phyloP scores from a whole-genome alignment of 345 rosid species.

The Bruguiera gymnorhiza region DNA sequence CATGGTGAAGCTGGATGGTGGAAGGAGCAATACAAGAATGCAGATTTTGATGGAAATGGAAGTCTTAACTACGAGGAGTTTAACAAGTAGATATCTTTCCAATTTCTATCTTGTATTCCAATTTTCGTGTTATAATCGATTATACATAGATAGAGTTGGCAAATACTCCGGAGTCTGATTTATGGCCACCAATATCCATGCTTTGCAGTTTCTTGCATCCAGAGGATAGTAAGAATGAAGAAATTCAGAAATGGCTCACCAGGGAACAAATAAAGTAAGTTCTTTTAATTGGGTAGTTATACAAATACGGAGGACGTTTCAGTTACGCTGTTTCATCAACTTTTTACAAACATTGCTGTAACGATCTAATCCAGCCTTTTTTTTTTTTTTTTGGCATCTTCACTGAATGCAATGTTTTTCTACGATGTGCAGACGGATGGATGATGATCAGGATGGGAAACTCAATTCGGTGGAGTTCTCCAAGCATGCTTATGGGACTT shows the following conservation, averaged over 20 bases:
- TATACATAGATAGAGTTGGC: background rate
- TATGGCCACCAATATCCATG: background rate
- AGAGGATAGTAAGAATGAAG: conserved; percentile 55
- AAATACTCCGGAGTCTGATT: too few relatives aligned
- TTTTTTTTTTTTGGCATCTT: too few relatives aligned
- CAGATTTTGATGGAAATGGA: conserved; percentile 52
- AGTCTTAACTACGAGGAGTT: conserved; percentile 49
- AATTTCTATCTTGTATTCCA: background rate
- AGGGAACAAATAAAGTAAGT: conserved; percentile 49
- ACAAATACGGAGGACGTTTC: too few relatives aligned
- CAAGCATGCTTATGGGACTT: conserved; percentile 36
- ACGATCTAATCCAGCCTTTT: too few relatives aligned
- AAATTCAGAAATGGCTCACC: conserved; percentile 53
- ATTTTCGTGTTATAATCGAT: background rate
- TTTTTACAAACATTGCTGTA: too few relatives aligned
- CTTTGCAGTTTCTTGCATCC: conserved; percentile 65
- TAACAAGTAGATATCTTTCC: conserved; percentile 36
- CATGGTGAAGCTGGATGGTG: conserved; percentile 83
- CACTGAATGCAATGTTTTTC: too few relatives aligned
- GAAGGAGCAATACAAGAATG: conserved; percentile 51
- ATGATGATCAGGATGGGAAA: conserved; percentile 49
- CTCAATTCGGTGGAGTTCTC: conserved; percentile 49
- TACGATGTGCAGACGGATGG: conserved; percentile 43
- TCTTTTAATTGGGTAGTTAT: background rate
- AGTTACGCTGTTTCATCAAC: too few relatives aligned